Base-by-base conservation (phyloP, 1,139 yeast genomes). In the Pneumocystis wakefieldiae region DNA sequence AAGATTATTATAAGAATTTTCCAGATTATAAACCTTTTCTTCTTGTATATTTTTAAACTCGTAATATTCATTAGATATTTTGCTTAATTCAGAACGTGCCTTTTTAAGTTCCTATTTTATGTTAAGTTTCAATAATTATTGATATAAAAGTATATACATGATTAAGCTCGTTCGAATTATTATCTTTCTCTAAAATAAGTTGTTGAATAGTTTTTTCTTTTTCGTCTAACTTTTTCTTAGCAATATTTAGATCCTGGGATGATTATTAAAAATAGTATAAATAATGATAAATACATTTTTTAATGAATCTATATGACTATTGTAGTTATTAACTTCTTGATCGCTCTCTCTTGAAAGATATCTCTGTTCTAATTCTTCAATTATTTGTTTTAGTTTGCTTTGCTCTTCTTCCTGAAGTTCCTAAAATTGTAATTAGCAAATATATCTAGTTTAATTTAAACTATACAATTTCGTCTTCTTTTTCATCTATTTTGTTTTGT, bases 381-480 rank as follows among this genome's bases (percentile, higher is more conserved):
- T 48, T 48, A 48, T 24, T 48, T 48, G 32, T 48, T 48, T 48
- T 48, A 48, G 28, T 24, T 48, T 48, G 3, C 28, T 10, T 19
- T 7, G 55, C 24, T 48, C 55, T 19, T 48, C 55, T 24, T 48
- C 55, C 28, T 48, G 55, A 48, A 48, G 55, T 12, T 48, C 55
- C 55, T 48, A 48, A 24, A 19, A 24, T 48, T 48, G 10, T 24
- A 48, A 24, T 48, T 48, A 48, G 28, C 14, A 48, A 48, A 24
- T 24, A 28, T 8, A 29, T 29, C 24, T 8, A 2, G 4, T 4
- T 29, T 29, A 28, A 57, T 17, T 7, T 8, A 14, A 48, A 57
- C 6, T 19, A 57, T 60, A 60, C 64, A 60, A 60, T 37, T 57
- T 61, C 12, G 41, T 59, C 38, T 39, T 62, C 53, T 60, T 37